These are phyloP conservation scores for Taiwanofungus camphoratus DNA, from an alignment of 1,284 basidiomycete genomes.

Conservation along the genomic window DNA sequence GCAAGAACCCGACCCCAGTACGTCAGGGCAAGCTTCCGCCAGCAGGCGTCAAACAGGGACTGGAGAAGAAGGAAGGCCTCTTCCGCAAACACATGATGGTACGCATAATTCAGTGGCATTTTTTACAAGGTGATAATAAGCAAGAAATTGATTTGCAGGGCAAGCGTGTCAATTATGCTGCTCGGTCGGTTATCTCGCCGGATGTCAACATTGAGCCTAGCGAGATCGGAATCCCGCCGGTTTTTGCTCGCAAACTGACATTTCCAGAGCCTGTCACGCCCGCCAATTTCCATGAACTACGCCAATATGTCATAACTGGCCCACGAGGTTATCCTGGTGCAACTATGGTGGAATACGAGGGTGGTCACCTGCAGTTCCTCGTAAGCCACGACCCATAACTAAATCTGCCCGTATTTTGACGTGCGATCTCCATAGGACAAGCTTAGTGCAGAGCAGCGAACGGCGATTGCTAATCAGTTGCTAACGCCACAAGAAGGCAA, in stretches of 20 bases:
- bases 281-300: slow-evolving; percentile 85
- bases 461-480: slow-evolving; percentile 95
- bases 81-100: slow-evolving; percentile 99
- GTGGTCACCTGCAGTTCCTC: slow-evolving; percentile 81
- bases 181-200: slow-evolving; percentile 98
- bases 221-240: slow-evolving; percentile 97
- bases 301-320: slow-evolving; percentile 90
- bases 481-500: slow-evolving; percentile 85
- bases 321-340: slow-evolving; percentile 91
- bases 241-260: slow-evolving; percentile 96
- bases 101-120: slow-evolving; percentile 16
- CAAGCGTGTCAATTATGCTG: slow-evolving; percentile 99
- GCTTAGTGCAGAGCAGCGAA: slow-evolving; percentile 82
- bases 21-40: slow-evolving; percentile 92
- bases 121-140: slow-evolving; percentile 3
- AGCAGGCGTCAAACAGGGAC: slow-evolving; percentile 90
- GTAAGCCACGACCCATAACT: slow-evolving; percentile 43
- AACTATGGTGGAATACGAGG: slow-evolving; percentile 92
- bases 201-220: slow-evolving; percentile 99
- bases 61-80: slow-evolving; percentile 99
- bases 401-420: slow-evolving; percentile 2
- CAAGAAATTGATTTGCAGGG: slow-evolving; percentile 48
- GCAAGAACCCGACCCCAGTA: slow-evolving; percentile 86
- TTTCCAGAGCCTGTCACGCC: slow-evolving; percentile 97
- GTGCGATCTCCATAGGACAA: slow-evolving; percentile 56